Evolutionary conservation across 805 yeast genomes (phyloP), one percentile per base, ranked within the genome.

Genomic region (Wickerhamiella azymoides): DNA sequence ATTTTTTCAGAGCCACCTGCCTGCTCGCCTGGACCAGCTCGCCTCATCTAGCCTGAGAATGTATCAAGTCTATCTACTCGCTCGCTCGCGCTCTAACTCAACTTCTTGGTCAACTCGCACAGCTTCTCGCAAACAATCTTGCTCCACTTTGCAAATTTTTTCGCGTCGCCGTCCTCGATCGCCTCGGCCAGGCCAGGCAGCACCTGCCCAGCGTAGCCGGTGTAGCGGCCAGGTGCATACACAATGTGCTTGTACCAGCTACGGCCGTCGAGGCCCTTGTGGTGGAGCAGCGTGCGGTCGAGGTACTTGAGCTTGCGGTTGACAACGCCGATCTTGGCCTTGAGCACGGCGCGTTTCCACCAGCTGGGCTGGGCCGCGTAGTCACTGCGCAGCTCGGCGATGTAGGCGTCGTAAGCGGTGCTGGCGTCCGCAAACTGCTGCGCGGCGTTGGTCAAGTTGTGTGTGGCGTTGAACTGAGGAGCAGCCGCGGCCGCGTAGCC

Each of bases 281-380:
- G 60, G 52, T 69, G 57, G 35, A 74, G 50, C 54, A 76, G 73
- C 14, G 55, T 50, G 47, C 75, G 63, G 49, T 76, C 81, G 36
- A 70, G 62, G 40, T 52, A 58, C 47, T 59, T 60, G 40, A 73
- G 60, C 51, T 65, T 66, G 25, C 51, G 33, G 57, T 77, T 76
- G 35, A 65, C 59, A 2, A 47, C 50, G 45, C 52, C 50, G 42
- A 59, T 52, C 45, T 52, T 48, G 32, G 48, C 47, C 40, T 55
- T 47, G 13, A 57, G 48, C 35, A 47, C 30, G 14, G 54, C 36
- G 48, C 60, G 57, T 47, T 52, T 50, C 43, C 48, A 45, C 86
- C 94, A 81, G 1, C 96, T 86, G 53, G 74, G 80, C 53, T 84
- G 96, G 37, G 69, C 64, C 0, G 69, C 61, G 46, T 78, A 73